Evolutionary conservation across 345 rosid genomes (phyloP).

Genomic region (Gossypium arboreum): DNA sequence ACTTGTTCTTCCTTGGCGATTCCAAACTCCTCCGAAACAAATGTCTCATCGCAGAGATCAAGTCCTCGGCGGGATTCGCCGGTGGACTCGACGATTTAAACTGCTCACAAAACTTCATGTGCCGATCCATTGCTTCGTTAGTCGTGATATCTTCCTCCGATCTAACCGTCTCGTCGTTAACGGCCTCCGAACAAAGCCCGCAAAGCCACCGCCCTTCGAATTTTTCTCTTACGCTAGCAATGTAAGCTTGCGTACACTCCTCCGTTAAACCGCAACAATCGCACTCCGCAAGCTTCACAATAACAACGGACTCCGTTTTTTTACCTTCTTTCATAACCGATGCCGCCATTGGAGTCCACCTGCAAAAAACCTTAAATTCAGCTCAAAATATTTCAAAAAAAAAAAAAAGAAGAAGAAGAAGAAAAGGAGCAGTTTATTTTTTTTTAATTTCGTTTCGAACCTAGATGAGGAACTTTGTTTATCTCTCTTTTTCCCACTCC

Average conservation of each 20-base stretch:
- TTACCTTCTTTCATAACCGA: not conserved
- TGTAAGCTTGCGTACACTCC: slow-evolving; percentile 64
- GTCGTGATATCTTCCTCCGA: slow-evolving; percentile 34
- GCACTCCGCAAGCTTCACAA: slow-evolving; percentile 47
- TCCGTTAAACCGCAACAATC: slow-evolving; percentile 69
- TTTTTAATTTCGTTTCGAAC: not conserved
- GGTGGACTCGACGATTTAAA: slow-evolving; percentile 42
- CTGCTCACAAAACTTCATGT: slow-evolving; percentile 51
- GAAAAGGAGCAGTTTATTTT: not conserved
- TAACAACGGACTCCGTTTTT: not conserved
- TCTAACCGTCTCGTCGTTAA: slow-evolving; percentile 48
- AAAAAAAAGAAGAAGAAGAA: no score
- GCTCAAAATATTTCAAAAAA: not conserved
- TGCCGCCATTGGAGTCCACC: not conserved
- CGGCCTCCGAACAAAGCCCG: slow-evolving; percentile 73
- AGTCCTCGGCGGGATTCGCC: slow-evolving; percentile 28
- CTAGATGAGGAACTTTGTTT: not conserved
- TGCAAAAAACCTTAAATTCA: not conserved
- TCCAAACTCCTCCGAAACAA: slow-evolving; percentile 38
- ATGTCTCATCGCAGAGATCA: slow-evolving; percentile 40
- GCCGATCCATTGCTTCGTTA: slow-evolving; percentile 58
- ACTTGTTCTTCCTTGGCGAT: slow-evolving; percentile 31
- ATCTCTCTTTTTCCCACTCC: slow-evolving; percentile 33
- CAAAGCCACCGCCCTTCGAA: slow-evolving; percentile 69
- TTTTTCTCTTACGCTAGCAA: slow-evolving; percentile 44